Conservation (phyloP, 2,329 filamentous ascomycete species). For the Pseudogymnoascus sp. region DNA sequence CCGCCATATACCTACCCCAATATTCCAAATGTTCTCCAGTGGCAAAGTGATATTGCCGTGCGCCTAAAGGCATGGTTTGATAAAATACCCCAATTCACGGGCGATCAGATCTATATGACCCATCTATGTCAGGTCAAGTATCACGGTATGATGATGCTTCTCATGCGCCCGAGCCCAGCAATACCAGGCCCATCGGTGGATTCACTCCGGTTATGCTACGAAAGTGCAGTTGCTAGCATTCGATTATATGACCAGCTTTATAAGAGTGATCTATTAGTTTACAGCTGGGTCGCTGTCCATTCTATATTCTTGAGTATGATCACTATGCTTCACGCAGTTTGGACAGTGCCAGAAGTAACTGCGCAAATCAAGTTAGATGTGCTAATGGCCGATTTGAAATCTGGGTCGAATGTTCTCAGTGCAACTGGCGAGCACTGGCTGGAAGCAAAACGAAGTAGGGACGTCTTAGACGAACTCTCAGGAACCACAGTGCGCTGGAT, state of each 20-base stretch:
- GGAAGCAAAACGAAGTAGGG: slow-evolving; percentile 38
- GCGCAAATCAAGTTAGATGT: slow-evolving; percentile 30
- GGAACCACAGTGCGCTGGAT: slow-evolving; percentile 27
- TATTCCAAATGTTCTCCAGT: slow-evolving; percentile 35
- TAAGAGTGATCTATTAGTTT: slow-evolving; percentile 35
- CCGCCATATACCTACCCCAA: slow-evolving; percentile 42
- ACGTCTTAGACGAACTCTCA: slow-evolving; percentile 36
- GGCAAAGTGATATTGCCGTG: slow-evolving; percentile 37
- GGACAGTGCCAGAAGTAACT: slow-evolving; percentile 36
- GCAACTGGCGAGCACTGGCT: slow-evolving; percentile 45
- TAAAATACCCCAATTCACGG: slow-evolving; percentile 27
- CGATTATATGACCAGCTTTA: slow-evolving; percentile 37
- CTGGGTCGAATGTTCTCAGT: slow-evolving; percentile 39
- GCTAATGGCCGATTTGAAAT: slow-evolving; percentile 35
- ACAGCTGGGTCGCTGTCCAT: slow-evolving; percentile 42
- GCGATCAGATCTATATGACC: slow-evolving; percentile 20
- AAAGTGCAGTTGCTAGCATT: slow-evolving; percentile 35
- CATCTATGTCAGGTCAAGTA: slow-evolving; percentile 38
- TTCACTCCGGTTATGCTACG: slow-evolving; percentile 34
- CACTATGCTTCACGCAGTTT: slow-evolving; percentile 43
- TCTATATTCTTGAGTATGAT: slow-evolving; percentile 40
- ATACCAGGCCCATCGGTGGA: slow-evolving; percentile 39
- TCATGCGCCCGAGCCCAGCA: slow-evolving; percentile 43
- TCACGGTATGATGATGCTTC: slow-evolving; percentile 40
- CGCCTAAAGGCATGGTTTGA: slow-evolving; percentile 34